Conservation (phyloP, 2,329 filamentous ascomycete genomes). For the Uncinocarpus reesii region DNA sequence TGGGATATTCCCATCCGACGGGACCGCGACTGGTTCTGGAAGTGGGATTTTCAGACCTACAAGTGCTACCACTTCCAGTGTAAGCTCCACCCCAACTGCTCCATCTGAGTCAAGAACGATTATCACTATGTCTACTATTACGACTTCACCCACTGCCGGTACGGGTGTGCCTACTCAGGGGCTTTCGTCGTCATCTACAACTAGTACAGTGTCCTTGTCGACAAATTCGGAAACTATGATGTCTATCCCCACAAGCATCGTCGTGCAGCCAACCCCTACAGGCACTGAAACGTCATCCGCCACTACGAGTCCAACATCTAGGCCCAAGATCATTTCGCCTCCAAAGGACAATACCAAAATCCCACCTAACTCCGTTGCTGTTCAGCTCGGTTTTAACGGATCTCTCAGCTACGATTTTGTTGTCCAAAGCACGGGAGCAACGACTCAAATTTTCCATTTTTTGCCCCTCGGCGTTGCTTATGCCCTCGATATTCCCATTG, state of each 20-base stretch:
- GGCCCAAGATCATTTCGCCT: conserved; percentile 69
- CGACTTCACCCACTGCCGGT: background rate
- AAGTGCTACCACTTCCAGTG: background rate
- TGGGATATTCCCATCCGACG: conserved; percentile 15
- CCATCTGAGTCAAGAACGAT: background rate
- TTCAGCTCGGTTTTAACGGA: conserved; percentile 77
- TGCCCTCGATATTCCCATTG: conserved; percentile 33
- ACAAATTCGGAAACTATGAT: conserved; percentile 16
- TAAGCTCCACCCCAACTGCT: background rate
- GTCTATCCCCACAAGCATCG: conserved; percentile 18
- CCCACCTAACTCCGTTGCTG: conserved; percentile 56
- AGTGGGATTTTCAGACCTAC: conserved; percentile 2
- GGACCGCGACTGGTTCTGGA: conserved; percentile 6
- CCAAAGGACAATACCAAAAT: conserved; percentile 46
- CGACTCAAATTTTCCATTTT: conserved; percentile 73
- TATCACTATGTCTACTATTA: background rate
- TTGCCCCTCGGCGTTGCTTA: conserved; percentile 62
- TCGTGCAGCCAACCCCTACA: conserved; percentile 21
- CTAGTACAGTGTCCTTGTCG: conserved; percentile 7
- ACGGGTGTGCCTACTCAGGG: conserved; percentile 11
- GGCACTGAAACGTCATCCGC: conserved; percentile 27
- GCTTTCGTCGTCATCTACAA: conserved; percentile 10
- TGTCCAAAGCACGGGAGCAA: conserved; percentile 57
- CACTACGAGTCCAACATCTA: conserved; percentile 39
- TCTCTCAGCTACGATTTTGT: conserved; percentile 79